Evolutionary conservation across 441 rosid genomes (phyloP), one percentile per base, ranked within the genome.

Genomic region (Codiaeum variegatum): DNA sequence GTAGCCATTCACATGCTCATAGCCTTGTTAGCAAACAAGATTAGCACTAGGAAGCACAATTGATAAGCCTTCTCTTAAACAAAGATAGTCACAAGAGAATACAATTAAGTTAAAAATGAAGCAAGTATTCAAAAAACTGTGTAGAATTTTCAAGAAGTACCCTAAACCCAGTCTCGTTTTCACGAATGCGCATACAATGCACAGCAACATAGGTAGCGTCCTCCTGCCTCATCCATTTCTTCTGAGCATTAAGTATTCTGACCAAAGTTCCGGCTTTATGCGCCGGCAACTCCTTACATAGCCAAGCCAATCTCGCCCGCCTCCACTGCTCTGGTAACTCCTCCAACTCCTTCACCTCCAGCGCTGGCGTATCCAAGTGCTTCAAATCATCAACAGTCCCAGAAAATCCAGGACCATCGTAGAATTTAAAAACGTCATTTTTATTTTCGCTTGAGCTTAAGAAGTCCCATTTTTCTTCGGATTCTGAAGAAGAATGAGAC

Each of bases 271-370:
- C 94, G 38, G 86, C 75, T 74, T 85, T 89, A 23, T 90, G 94
- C 51, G 89, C 75, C 2, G 94, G 97, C 66, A 91, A 80, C 74
- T 94, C 88, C 78, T 92, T 88, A 74, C 97, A 94, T 16, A 94
- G 87, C 99, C 99, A 91, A 0, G 96, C 97, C 60, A 94, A 76
- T 85, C 85, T 92, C 54, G 94, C 77, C 49, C 97, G 80, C 78
- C 93, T 81, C 97, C 97, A 89, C 62, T 91, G 93, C 81, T 94
- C 97, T 18, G 97, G 91, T 15, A 92, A 71, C 77, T 94, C 97
- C 75, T 82, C 91, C 73, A 90, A 75, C 55, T 88, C 91, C 80
- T 32, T 86, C 38, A 94, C 93, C 78, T 90, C 92, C 51, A 90
- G 59, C 44, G 60, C 83, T 24, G 92, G 80, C 61, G 80, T 24